Percentiles rank a stretch among this genome's conserved stretches.
Evolutionary conservation across 805 yeast species (phyloP).

Genomic region (Saturnispora bothae): DNA sequence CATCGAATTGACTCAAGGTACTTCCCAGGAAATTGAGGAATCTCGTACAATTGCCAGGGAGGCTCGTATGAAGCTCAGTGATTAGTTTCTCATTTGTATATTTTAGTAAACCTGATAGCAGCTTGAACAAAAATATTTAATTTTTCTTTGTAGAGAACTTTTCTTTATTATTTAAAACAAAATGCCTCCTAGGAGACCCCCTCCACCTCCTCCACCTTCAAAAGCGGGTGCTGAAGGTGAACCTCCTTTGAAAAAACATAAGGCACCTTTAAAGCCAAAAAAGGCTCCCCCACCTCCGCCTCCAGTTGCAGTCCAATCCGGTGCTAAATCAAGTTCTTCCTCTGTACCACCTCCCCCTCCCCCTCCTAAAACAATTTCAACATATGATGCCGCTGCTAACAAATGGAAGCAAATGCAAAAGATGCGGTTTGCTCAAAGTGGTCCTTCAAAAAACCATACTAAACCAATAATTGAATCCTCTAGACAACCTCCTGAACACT

Average conservation of each 20-base stretch:
- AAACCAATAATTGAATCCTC: conserved; percentile 44
- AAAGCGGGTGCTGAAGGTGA: neutral
- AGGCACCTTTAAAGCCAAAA: neutral
- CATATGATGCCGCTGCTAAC: conserved; percentile 34
- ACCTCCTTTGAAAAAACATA: conserved; percentile 1
- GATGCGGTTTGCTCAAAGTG: conserved; percentile 32
- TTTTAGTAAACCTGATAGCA: neutral
- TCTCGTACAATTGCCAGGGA: conserved; percentile 77
- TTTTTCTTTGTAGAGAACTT: neutral
- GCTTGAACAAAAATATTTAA: neutral
- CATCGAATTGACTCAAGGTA: conserved; percentile 55
- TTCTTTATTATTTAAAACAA: neutral
- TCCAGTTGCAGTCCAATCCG: conserved; percentile 1
- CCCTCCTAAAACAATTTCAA: conserved; percentile 9
- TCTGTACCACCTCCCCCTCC: conserved; percentile 14
- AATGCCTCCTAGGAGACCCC: conserved; percentile 10
- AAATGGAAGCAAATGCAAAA: conserved; percentile 61
- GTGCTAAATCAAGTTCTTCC: too few species aligned
- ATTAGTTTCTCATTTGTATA: neutral
- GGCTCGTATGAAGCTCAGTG: conserved; percentile 46
- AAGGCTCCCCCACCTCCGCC: conserved; percentile 11
- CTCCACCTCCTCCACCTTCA: conserved; percentile 7
- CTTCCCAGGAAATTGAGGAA: conserved; percentile 82
- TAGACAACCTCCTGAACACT: conserved; percentile 90
- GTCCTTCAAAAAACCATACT: conserved; percentile 37